Evolutionary conservation across 176 grass and related monocot genomes (phyloP), one percentile per base, ranked within the genome.

Genomic region (Juncus inflexus): DNA sequence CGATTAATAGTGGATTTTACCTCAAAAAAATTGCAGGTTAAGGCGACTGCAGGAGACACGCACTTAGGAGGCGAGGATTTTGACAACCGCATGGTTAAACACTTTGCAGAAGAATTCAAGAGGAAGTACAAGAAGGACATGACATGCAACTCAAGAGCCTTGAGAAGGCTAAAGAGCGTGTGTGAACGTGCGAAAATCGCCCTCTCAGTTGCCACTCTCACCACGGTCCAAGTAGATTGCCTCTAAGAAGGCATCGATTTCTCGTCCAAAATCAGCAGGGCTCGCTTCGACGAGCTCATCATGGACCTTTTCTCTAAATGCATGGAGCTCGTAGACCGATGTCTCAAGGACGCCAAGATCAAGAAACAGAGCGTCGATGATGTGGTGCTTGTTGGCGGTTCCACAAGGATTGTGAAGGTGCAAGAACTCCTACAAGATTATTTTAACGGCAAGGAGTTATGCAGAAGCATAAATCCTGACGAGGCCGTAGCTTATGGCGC

Each of bases 91-190:
- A 10, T 62, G 16, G 28, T 62, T 13, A 74, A 63, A 9, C 28
- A 74, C 43, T 74, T 74, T 15, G 59, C 61, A 8, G 28, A 74
- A 5, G 71, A 74, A 41, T 54, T 63, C 19, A 74, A 53, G 40
- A 74, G 71, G 41, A 74, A 63, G 71, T 16, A 74, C 12, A 63
- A 74, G 39, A 74, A 74, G 15, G 58, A 74, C 8, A 74, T 74
- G 3, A 53, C 2, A 50, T 9, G 39, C 7, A 63, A 74, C 38
- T 7, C 71, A 3, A 63, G 28, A 43, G 71, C 71, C 9, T 6
- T 74, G 1, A 15, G 68, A 10, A 72, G 52, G 19, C 40, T 72
- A 58, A 47, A 53, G 40, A 72, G 53, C 9, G 36, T 52, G 3
- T 72, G 68, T 72, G 68, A 72, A 35, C 53, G 54, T 15, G 68